Evolutionary conservation across 2,329 filamentous ascomycete genomes (phyloP).

Genomic region (Fusarium floridanum): DNA sequence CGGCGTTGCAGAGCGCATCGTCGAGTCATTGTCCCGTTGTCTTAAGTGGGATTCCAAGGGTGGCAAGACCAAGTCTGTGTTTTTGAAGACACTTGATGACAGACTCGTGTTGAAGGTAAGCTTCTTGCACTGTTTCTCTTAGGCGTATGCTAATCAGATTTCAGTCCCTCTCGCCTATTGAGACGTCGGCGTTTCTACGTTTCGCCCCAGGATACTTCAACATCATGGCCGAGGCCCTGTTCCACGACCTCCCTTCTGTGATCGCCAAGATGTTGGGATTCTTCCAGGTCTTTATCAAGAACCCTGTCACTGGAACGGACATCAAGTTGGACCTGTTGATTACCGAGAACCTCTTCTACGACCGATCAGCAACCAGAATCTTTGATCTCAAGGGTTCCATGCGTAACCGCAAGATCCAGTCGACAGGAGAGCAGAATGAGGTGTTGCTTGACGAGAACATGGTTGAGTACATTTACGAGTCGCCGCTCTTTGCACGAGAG

Average conservation of each 20-base stretch:
- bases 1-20: slow-evolving; percentile 91
- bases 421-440: slow-evolving; percentile 95
- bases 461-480: slow-evolving; percentile 99
- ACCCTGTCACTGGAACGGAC: slow-evolving; percentile 89
- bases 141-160: slow-evolving; percentile 22
- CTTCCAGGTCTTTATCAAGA: slow-evolving; percentile 97
- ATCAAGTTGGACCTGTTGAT: slow-evolving; percentile 94
- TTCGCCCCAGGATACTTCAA: slow-evolving; percentile 98
- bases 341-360: slow-evolving; percentile 99
- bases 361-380: slow-evolving; percentile 87
- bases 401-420: slow-evolving; percentile 97
- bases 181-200: slow-evolving; percentile 92
- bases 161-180: slow-evolving; percentile 87
- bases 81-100: slow-evolving; percentile 95
- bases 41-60: slow-evolving; percentile 98
- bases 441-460: slow-evolving; percentile 98
- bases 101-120: slow-evolving; percentile 85
- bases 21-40: slow-evolving; percentile 94
- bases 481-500: slow-evolving; percentile 92
- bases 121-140: neutral
- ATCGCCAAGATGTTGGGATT: slow-evolving; percentile 99
- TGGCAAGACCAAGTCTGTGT: slow-evolving; percentile 97
- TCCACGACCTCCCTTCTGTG: slow-evolving; percentile 93
- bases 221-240: slow-evolving; percentile 96
- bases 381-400: slow-evolving; percentile 98